Conservation (phyloP, 1,139 yeast species). For the Candida frijolesensis region DNA sequence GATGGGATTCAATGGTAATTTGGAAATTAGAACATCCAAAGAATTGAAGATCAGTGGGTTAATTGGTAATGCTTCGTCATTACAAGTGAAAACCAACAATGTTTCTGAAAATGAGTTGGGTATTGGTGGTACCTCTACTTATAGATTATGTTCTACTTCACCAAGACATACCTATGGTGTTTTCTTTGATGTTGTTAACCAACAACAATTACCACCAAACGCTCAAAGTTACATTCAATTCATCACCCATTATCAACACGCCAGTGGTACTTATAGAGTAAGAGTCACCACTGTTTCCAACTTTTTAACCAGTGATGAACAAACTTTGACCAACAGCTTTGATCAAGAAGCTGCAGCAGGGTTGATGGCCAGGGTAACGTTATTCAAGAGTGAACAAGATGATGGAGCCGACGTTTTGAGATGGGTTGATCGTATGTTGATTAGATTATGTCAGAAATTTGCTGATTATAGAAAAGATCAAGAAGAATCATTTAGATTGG, state of each 20-base stretch:
- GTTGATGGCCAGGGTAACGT: conserved; percentile 90
- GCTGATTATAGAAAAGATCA: conserved; percentile 54
- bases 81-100: conserved; percentile 61
- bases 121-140: conserved; percentile 85
- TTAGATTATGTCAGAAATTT: conserved; percentile 52
- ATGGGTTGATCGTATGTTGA: conserved; percentile 55
- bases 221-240: conserved; percentile 67
- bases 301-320: conserved; percentile 54
- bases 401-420: conserved; percentile 56
- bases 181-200: conserved; percentile 81
- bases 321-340: conserved; percentile 64
- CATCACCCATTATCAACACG: conserved; percentile 77
- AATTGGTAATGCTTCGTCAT: conserved; percentile 89
- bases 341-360: conserved; percentile 99
- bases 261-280: conserved; percentile 79
- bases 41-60: conserved; percentile 91
- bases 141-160: conserved; percentile 80
- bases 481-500: conserved; percentile 49
- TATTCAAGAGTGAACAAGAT: conserved; percentile 79
- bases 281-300: conserved; percentile 90
- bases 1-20: conserved; percentile 85
- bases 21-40: conserved; percentile 86
- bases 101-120: conserved; percentile 95
- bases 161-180: conserved; percentile 87
- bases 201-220: conserved; percentile 47